Evolutionary conservation across 129 eudicot genomes (phyloP).

Genomic region (Escallonia rubra): DNA sequence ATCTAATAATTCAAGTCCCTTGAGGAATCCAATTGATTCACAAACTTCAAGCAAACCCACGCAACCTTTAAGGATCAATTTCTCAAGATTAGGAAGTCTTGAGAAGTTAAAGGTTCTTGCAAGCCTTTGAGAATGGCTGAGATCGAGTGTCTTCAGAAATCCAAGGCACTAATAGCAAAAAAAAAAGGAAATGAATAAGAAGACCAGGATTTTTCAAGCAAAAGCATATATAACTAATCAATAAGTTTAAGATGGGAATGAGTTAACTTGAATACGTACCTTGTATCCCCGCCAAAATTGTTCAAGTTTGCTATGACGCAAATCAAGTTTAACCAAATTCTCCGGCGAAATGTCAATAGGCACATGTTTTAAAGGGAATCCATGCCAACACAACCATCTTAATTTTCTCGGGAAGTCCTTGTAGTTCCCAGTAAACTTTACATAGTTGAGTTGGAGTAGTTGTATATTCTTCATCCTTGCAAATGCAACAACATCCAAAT

Average conservation of each 20-base stretch:
- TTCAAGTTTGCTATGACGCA: not conserved
- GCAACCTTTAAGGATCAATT: constrained; percentile 1
- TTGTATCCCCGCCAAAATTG: not conserved
- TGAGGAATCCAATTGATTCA: not conserved
- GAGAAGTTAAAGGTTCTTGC: not conserved
- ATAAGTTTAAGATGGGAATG: too few relatives aligned
- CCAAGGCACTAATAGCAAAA: not conserved
- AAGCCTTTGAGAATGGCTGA: constrained; percentile 1
- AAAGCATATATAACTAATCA: too few relatives aligned
- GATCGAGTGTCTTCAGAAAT: not conserved
- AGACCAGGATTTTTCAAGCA: not conserved
- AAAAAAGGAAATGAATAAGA: too few relatives aligned
- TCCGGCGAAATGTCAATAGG: not conserved
- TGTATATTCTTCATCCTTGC: not conserved
- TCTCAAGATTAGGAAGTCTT: constrained; percentile 1
- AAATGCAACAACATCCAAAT: not conserved
- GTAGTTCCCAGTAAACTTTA: not conserved
- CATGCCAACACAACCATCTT: constrained; percentile 2
- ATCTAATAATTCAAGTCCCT: not conserved
- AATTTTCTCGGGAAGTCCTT: not conserved
- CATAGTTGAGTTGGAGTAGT: not conserved
- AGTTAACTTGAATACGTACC: not conserved
- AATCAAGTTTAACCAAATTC: not conserved
- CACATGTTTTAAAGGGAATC: not conserved
- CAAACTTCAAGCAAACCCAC: not conserved